Conservation (phyloP, 345 rosid genomes). For the Boechera stricta region DNA sequence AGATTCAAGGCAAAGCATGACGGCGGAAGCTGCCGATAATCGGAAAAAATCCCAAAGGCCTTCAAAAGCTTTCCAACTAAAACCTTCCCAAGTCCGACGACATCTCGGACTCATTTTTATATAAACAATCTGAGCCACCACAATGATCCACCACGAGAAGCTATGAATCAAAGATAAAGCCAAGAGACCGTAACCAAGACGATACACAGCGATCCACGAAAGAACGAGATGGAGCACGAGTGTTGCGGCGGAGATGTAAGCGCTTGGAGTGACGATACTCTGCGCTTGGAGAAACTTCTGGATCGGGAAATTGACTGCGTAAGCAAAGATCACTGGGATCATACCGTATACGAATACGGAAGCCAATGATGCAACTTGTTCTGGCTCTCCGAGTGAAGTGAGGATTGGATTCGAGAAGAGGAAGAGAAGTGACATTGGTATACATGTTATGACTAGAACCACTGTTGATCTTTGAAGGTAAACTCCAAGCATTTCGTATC, state of each 20-base stretch:
- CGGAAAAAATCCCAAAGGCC: conserved; percentile 61
- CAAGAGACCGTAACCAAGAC: conserved; percentile 55
- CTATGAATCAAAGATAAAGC: conserved; percentile 58
- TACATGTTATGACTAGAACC: conserved; percentile 54
- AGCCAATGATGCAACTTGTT: conserved; percentile 56
- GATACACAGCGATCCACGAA: conserved; percentile 59
- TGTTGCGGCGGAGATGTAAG: conserved; percentile 60
- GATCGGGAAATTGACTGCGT: conserved; percentile 68
- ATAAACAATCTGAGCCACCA: conserved; percentile 60
- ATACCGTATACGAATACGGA: conserved; percentile 67
- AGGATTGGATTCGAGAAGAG: conserved; percentile 59
- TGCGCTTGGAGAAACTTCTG: conserved; percentile 72
- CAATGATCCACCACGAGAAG: conserved; percentile 69
- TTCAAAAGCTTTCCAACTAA: conserved; percentile 59
- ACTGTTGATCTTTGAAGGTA: conserved; percentile 73
- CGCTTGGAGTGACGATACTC: conserved; percentile 67
- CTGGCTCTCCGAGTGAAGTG: conserved; percentile 60
- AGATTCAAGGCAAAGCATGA: conserved; percentile 66
- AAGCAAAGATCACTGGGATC: conserved; percentile 72
- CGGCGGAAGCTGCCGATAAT: conserved; percentile 65
- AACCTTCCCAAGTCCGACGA: conserved; percentile 59
- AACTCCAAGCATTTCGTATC: conserved; percentile 67
- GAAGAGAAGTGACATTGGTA: conserved; percentile 59
- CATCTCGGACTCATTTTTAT: conserved; percentile 56
- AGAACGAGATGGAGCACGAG: conserved; percentile 52